Evolutionary conservation across 345 rosid species (phyloP).

Genomic region (Mercurialis annua): DNA sequence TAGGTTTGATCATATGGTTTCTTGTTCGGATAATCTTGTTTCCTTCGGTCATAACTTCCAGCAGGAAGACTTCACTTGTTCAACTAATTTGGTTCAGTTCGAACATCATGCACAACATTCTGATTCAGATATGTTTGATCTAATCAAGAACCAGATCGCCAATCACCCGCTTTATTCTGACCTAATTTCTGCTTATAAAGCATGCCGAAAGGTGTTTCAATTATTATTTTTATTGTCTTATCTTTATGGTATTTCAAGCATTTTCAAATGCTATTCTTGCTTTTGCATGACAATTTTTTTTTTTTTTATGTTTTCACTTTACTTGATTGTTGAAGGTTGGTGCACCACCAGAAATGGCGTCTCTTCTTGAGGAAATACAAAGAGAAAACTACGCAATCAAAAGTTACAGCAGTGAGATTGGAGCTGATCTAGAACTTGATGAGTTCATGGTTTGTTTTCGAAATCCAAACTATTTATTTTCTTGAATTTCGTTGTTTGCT

Average conservation of each 20-base stretch:
- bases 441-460: conserved; percentile 50
- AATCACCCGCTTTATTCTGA: conserved; percentile 59
- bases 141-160: conserved; percentile 60
- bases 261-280: background rate
- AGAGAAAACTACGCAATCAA: conserved; percentile 29
- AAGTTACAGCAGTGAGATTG: conserved; percentile 28
- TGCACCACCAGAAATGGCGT: conserved; percentile 49
- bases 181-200: conserved; percentile 51
- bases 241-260: background rate
- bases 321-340: conserved; percentile 42
- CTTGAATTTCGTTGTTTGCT: background rate
- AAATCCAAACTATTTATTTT: background rate
- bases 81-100: conserved; percentile 24
- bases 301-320: background rate
- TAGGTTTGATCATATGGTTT: conserved; percentile 26
- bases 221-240: background rate
- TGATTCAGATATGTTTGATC: conserved; percentile 39
- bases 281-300: background rate
- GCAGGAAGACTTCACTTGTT: conserved; percentile 9
- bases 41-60: conserved; percentile 18
- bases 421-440: conserved; percentile 67
- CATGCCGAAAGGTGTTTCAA: conserved; percentile 54
- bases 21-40: conserved; percentile 18
- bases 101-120: conserved; percentile 12
- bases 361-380: conserved; percentile 48